Evolutionary conservation across 31 red algal genomes (phyloP), one percentile per base, ranked within the genome.

Genomic region (Bonnemaisonia californica): DNA sequence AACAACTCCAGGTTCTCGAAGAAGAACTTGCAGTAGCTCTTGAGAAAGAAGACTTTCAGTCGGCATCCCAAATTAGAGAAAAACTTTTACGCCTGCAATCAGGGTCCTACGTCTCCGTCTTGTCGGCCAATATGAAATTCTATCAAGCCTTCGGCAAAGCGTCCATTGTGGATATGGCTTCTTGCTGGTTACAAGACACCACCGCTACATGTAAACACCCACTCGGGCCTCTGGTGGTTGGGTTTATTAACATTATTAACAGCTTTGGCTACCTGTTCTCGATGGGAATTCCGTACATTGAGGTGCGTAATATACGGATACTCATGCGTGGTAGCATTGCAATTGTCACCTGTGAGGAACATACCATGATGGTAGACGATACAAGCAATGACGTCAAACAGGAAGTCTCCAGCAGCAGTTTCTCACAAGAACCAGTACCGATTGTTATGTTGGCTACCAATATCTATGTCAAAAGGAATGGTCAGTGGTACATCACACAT

Each of bases 51-150:
- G 22, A 85, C 1, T 85, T 61, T 40, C 62, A 65, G 24, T 24
- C 26, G 45, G 82, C 82, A 2, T 58, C 82, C 2, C 69, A 63
- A 13, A 62, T 85, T 26, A 65, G 82, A 28, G 82, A 85, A 47
- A 74, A 85, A 42, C 35, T 85, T 34, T 3, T 62, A 18, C 69
- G 82, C 1, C 11, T 85, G n/a, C 82, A 85, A 59, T 85, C 82
- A 2, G 69, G 69, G 4, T 65, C 82, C 0, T 85, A 76, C 61
- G 82, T 85, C 3, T 65, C 82, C 19, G 82, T 85, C 23, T 60
- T 85, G 54, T 85, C 82, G 3, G 69, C 70, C 16, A 37, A 85
- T 41, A 74, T 85, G 57, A 85, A 85, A 70, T 85, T 85, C 57
- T 85, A 85, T 60, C 59, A 85, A 21, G 82, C 82, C 22, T 82